Evolutionary conservation across 2,329 filamentous ascomycete species (phyloP).

Genomic region (Colletotrichum melonis): DNA sequence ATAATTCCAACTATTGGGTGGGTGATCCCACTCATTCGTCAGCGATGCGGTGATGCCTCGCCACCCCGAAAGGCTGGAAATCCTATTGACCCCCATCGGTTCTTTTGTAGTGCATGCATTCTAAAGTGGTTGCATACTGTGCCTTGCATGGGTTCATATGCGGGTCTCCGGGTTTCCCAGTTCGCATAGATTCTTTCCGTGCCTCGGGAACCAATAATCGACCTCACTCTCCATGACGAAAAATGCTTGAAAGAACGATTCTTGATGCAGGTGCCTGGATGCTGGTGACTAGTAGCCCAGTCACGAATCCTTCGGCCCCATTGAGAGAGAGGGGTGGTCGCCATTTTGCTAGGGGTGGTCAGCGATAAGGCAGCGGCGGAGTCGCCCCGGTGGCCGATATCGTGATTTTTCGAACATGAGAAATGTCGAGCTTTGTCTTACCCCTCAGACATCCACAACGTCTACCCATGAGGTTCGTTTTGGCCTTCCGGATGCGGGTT

Average conservation of each 20-base stretch:
- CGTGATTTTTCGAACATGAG: neutral
- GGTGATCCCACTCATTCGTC: neutral
- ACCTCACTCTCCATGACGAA: neutral
- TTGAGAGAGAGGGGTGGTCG: neutral
- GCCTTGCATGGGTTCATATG: constrained; percentile 21
- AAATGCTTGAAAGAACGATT: neutral
- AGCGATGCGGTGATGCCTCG: neutral
- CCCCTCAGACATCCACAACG: neutral
- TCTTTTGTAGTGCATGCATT: constrained; percentile 20
- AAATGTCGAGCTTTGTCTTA: neutral
- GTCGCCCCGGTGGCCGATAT: neutral
- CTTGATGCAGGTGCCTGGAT: constrained; percentile 1
- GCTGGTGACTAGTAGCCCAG: neutral
- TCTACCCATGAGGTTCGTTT: neutral
- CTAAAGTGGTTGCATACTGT: neutral
- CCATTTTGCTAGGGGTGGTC: neutral
- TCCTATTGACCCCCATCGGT: neutral
- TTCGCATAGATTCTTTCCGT: neutral
- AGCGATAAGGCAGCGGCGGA: constrained; percentile 9
- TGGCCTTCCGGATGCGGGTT: constrained; percentile 23
- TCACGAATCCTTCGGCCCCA: constrained; percentile 19
- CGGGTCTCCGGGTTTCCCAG: neutral
- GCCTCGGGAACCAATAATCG: neutral
- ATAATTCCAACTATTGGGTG: neutral
- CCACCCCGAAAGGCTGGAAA: neutral